phyloP scores from a whole-genome alignment of 2,329 filamentous ascomycete genomes.

The Hymenoscyphus repandus region DNA sequence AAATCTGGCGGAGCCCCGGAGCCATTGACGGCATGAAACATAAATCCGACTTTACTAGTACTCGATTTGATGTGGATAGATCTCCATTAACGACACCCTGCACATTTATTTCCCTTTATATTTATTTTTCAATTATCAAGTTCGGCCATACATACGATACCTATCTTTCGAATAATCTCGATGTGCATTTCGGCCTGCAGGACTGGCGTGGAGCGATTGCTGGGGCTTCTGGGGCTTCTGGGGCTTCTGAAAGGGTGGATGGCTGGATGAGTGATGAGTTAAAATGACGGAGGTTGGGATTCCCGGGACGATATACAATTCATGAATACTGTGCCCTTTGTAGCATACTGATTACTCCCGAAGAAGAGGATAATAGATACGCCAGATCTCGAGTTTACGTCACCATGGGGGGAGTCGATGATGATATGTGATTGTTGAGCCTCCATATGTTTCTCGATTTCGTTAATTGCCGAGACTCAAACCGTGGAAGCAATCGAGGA shows the following conservation, averaged over 20 bases:
- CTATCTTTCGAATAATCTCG: conserved; percentile 11
- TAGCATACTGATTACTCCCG: conserved; percentile 11
- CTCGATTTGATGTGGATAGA: conserved; percentile 6
- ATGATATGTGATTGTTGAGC: conserved; percentile 1
- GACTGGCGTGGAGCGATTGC: conserved; percentile 5
- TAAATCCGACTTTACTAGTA: conserved; percentile 1
- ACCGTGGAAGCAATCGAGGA: too few species aligned
- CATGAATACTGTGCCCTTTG: conserved; percentile 10
- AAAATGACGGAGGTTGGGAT: conserved; percentile 11
- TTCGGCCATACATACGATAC: conserved; percentile 7
- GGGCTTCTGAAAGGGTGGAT: neutral
- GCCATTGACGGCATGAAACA: conserved; percentile 20
- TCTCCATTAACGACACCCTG: neutral
- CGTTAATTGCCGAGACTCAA: too few species aligned
- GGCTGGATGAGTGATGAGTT: conserved; percentile 9
- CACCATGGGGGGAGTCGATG: neutral
- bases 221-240: neutral
- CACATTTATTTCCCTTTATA: conserved; percentile 17
- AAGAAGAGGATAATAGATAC: neutral
- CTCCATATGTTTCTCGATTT: too few species aligned
- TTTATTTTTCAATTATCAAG: conserved; percentile 9
- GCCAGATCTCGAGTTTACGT: neutral
- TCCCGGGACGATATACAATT: conserved; percentile 5
- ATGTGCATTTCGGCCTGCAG: conserved; percentile 14
- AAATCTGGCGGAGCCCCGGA: conserved; percentile 1